Evolutionary conservation across 2,329 filamentous ascomycete genomes (phyloP).

Genomic region (Neonectria magnoliae): DNA sequence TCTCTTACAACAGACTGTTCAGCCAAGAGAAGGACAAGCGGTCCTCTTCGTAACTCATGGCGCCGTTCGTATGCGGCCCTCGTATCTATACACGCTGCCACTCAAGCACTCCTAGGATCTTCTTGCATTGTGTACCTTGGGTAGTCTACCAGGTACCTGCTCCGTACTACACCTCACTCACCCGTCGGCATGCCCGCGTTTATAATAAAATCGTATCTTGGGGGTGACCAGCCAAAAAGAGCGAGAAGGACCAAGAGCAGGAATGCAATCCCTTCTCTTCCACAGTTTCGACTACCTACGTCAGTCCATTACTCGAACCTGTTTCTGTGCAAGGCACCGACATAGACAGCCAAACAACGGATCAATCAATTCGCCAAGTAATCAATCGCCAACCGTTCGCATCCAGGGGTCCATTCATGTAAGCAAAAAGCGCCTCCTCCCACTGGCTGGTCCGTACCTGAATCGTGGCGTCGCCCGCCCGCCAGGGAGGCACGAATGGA

Average conservation of each 20-base stretch:
- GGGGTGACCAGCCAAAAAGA: background rate
- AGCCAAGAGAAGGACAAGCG: background rate
- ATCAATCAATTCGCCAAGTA: constrained; percentile 7
- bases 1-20: background rate
- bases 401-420: constrained; percentile 21
- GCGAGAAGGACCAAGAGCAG: background rate
- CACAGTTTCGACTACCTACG: background rate
- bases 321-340: background rate
- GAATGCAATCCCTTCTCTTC: constrained; percentile 6
- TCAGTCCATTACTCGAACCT: background rate
- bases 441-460: constrained; percentile 7
- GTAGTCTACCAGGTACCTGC: background rate
- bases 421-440: background rate
- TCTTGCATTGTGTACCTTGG: background rate
- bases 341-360: background rate
- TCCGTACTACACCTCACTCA: background rate
- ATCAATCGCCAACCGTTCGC: background rate
- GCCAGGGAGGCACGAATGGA: background rate
- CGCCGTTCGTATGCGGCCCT: background rate
- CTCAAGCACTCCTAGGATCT: background rate
- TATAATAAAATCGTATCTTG: background rate
- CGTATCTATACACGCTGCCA: background rate
- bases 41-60: background rate
- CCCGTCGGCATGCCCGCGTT: constrained; percentile 8
- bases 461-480: constrained; percentile 8